Conservation (phyloP, 78 protist genomes). For the Dictyostelium intermedium region DNA sequence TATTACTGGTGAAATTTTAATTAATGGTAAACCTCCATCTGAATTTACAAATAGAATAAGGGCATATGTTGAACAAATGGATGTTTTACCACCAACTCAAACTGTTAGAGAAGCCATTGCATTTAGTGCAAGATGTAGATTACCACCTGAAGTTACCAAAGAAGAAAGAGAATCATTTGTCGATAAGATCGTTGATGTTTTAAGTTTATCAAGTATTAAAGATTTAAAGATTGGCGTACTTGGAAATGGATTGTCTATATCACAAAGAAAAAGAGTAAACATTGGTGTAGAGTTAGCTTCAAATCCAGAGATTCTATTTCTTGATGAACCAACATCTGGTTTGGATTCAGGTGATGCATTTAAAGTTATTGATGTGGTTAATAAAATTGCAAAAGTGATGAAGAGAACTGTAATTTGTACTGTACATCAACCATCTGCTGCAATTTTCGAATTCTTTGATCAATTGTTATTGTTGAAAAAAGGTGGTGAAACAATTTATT, state of each 20-base stretch:
- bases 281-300: slow-evolving; percentile 69
- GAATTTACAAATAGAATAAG: slow-evolving; percentile 24
- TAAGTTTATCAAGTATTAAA: slow-evolving; percentile 27
- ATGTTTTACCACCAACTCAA: slow-evolving; percentile 75
- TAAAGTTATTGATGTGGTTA: slow-evolving; percentile 36
- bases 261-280: slow-evolving; percentile 74
- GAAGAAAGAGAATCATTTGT: neutral
- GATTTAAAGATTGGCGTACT: slow-evolving; percentile 49
- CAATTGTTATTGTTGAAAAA: slow-evolving; percentile 78
- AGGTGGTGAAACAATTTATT: slow-evolving; percentile 85
- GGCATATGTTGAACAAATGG: slow-evolving; percentile 75
- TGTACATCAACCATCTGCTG: slow-evolving; percentile 93
- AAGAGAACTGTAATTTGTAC: slow-evolving; percentile 79
- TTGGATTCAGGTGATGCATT: slow-evolving; percentile 75
- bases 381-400: slow-evolving; percentile 28
- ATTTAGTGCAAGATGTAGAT: slow-evolving; percentile 62
- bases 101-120: slow-evolving; percentile 72
- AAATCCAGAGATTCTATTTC: slow-evolving; percentile 43
- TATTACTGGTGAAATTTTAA: slow-evolving; percentile 50
- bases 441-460: slow-evolving; percentile 80
- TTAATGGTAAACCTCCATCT: slow-evolving; percentile 55
- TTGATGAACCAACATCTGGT: slow-evolving; percentile 85
- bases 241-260: slow-evolving; percentile 69
- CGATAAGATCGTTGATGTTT: slow-evolving; percentile 47
- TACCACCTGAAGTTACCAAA: neutral